Conservation (phyloP, 495 filamentous ascomycete genomes). For the Cladorrhinum samala region DNA sequence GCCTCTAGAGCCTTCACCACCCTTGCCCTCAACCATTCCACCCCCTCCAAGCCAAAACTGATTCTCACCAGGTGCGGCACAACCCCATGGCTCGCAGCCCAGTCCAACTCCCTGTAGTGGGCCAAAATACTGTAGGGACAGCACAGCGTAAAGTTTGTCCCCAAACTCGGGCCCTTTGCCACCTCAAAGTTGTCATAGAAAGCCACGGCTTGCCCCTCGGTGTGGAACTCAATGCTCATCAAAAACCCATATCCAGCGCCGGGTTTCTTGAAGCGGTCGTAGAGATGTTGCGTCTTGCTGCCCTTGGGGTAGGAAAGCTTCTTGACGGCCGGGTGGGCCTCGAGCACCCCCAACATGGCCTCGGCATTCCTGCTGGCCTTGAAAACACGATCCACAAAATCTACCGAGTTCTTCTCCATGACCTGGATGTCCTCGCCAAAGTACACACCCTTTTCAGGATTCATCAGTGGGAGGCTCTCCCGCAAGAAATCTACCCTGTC, state of each 20-base stretch:
- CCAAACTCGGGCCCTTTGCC: conserved; percentile 27
- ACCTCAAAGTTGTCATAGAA: conserved; percentile 23
- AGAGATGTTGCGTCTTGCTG: conserved; percentile 6
- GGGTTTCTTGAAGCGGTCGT: conserved; percentile 6
- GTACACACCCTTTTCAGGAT: conserved; percentile 5
- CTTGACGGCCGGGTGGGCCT: background rate
- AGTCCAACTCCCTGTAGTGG: conserved; percentile 21
- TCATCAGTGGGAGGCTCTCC: background rate
- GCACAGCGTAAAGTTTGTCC: conserved; percentile 27
- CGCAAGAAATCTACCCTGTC: background rate
- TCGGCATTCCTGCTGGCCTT: conserved; percentile 13
- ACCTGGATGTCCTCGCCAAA: conserved; percentile 14
- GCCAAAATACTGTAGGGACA: conserved; percentile 25
- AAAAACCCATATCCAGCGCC: conserved; percentile 19
- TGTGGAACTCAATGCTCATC: conserved; percentile 17
- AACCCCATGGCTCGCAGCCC: conserved; percentile 23
- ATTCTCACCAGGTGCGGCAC: conserved; percentile 27
- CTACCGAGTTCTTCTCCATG: conserved; percentile 21
- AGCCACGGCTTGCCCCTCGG: conserved; percentile 3
- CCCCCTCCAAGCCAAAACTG: conserved; percentile 24
- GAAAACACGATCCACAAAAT: conserved; percentile 10
- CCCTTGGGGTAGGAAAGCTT: conserved; percentile 23
- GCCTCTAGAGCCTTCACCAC: conserved; percentile 12
- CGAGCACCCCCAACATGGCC: conserved; percentile 3
- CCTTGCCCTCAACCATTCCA: conserved; percentile 17